Percentiles rank a stretch among this genome's conserved stretches.
phyloP scores from a whole-genome alignment of 805 yeast genomes.

The Starmerella tilneyi region DNA sequence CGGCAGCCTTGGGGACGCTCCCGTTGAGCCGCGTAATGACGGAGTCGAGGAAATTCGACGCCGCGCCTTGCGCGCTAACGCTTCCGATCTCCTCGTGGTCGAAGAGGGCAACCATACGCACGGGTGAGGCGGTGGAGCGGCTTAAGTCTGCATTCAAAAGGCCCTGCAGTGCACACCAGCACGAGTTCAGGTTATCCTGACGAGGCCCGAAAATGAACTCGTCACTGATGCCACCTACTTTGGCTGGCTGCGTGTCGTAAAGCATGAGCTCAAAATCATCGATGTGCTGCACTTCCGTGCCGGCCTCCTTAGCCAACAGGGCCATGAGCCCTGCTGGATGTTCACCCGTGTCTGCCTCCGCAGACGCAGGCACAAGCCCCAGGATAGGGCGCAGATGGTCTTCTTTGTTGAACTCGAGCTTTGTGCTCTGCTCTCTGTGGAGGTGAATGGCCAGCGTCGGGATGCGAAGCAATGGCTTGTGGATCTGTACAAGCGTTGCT shows the following conservation, averaged over 20 bases:
- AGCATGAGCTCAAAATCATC: conserved; percentile 85
- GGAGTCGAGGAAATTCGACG: conserved; percentile 79
- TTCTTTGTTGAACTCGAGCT: conserved; percentile 84
- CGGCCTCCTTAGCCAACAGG: conserved; percentile 56
- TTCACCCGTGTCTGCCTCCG: conserved; percentile 51
- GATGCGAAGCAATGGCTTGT: conserved; percentile 75
- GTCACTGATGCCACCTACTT: conserved; percentile 77
- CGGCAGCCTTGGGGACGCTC: conserved; percentile 35
- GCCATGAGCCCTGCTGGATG: conserved; percentile 66
- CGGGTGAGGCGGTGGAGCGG: conserved; percentile 30
- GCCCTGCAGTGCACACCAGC: conserved; percentile 69
- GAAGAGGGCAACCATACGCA: conserved; percentile 64
- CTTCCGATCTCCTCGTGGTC: conserved; percentile 98
- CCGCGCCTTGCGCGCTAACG: conserved; percentile 91
- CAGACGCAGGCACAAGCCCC: conserved; percentile 40
- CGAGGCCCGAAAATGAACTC: conserved; percentile 90
- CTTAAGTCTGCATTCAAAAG: conserved; percentile 41
- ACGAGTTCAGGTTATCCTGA: conserved; percentile 79
- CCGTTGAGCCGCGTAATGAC: conserved; percentile 61
- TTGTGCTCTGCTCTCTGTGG: conserved; percentile 54
- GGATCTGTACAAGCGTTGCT: conserved; percentile 65
- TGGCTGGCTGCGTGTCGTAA: conserved; percentile 74
- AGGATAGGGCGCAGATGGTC: conserved; percentile 78
- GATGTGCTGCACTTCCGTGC: conserved; percentile 44
- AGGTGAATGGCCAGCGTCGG: conserved; percentile 93